These are phyloP conservation scores for Nakazawaea ambrosiae DNA, from an alignment of 805 yeast species.

Conservation along the genomic window DNA sequence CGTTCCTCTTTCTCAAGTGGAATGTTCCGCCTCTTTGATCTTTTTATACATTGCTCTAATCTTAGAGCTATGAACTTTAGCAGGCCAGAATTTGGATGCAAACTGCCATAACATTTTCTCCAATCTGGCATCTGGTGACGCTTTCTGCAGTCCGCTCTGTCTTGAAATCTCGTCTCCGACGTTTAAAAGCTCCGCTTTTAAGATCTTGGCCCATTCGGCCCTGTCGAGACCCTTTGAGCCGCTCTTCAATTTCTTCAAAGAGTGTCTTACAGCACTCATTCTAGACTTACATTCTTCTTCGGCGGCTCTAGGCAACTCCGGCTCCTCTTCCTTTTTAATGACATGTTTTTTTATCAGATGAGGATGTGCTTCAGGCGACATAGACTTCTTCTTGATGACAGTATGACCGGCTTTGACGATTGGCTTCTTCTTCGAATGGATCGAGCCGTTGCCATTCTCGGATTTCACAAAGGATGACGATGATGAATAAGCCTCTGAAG, in stretches of 20 bases:
- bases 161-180: slow-evolving; percentile 67
- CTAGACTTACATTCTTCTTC: slow-evolving; percentile 56
- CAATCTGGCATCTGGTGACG: slow-evolving; percentile 20
- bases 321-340: slow-evolving; percentile 36
- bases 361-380: not conserved
- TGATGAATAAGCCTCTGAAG: not conserved
- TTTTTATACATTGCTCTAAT: slow-evolving; percentile 72
- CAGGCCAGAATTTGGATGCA: slow-evolving; percentile 85
- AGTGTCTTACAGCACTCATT: slow-evolving; percentile 60
- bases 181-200: slow-evolving; percentile 58
- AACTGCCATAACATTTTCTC: slow-evolving; percentile 77
- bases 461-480: not conserved
- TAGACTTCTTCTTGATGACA: not conserved
- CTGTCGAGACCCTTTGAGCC: slow-evolving; percentile 72
- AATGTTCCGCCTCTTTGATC: slow-evolving; percentile 28
- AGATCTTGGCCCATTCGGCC: slow-evolving; percentile 67
- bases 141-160: slow-evolving; percentile 22
- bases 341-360: slow-evolving; percentile 6
- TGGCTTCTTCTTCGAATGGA: not conserved
- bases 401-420: not conserved
- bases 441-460: not conserved
- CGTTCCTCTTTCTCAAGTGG: no score
- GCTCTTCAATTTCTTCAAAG: slow-evolving; percentile 57
- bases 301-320: slow-evolving; percentile 61
- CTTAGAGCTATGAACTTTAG: slow-evolving; percentile 65